phyloP scores from a whole-genome alignment of 768 basidiomycete genomes.

The Tubosaeta sp. region DNA sequence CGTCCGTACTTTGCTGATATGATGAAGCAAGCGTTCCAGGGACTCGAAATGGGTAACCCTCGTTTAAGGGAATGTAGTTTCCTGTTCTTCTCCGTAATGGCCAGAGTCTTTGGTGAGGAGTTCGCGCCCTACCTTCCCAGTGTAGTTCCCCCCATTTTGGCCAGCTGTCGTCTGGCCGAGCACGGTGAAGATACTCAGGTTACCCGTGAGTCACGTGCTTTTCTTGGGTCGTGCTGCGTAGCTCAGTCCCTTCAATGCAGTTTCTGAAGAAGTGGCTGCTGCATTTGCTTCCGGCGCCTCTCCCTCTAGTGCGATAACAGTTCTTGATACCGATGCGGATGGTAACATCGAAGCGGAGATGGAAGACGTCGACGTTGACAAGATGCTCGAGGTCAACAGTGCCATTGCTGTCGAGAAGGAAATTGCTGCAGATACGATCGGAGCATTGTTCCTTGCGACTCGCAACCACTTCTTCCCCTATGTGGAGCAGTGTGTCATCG shows the following conservation, averaged over 20 bases:
- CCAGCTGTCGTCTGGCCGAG: slow-evolving; percentile 80
- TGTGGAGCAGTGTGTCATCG: slow-evolving; percentile 76
- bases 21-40: slow-evolving; percentile 94
- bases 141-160: slow-evolving; percentile 82
- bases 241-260: slow-evolving; percentile 20
- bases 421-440: slow-evolving; percentile 95
- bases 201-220: slow-evolving; percentile 37
- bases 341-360: slow-evolving; percentile 58
- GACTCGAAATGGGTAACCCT: slow-evolving; percentile 80
- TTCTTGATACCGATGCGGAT: slow-evolving; percentile 52
- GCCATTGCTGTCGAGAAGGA: slow-evolving; percentile 99
- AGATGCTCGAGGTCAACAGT: slow-evolving; percentile 88
- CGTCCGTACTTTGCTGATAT: slow-evolving; percentile 92
- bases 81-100: slow-evolving; percentile 98
- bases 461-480: slow-evolving; percentile 85
- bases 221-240: neutral
- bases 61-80: slow-evolving; percentile 93
- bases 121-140: slow-evolving; percentile 83
- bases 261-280: slow-evolving; percentile 50
- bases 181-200: slow-evolving; percentile 52
- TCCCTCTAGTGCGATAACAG: slow-evolving; percentile 62
- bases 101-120: slow-evolving; percentile 92
- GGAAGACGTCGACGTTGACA: slow-evolving; percentile 80
- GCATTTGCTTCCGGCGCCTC: slow-evolving; percentile 74
- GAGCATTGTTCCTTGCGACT: slow-evolving; percentile 82